A percentile compares a stretch with the other conserved stretches of the same genome.
phyloP scores from a whole-genome alignment of 179 eudicot genomes.

The Drosera spatulata region DNA sequence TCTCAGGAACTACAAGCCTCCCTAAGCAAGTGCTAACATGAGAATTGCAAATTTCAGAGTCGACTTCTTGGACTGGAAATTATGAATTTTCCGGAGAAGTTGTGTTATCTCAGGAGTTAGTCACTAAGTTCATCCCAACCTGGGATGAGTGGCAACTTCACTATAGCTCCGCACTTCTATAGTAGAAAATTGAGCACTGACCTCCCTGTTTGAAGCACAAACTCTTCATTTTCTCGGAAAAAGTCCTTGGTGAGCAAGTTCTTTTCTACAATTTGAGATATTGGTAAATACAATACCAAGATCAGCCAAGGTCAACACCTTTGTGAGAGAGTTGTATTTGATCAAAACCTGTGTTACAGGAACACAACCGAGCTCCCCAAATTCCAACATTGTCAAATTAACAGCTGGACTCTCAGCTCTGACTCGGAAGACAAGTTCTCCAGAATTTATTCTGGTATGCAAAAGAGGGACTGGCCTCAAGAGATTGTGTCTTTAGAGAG shows the following conservation, averaged over 20 bases:
- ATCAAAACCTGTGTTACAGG: slow-evolving; percentile 76
- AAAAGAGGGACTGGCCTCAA: slow-evolving; percentile 19
- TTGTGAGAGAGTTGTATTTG: slow-evolving; percentile 2
- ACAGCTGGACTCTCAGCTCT: slow-evolving; percentile 59
- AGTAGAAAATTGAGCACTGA: slow-evolving; percentile 16
- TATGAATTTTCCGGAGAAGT: too few relatives aligned
- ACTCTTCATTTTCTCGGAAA: slow-evolving; percentile 80
- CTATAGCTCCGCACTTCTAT: not conserved
- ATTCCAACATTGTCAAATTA: slow-evolving; percentile 66
- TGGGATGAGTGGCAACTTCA: too few relatives aligned
- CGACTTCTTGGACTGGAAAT: too few relatives aligned
- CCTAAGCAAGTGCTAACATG: too few relatives aligned
- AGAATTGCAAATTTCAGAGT: too few relatives aligned
- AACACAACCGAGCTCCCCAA: slow-evolving; percentile 79
- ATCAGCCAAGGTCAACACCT: slow-evolving; percentile 4
- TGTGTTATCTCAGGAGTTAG: too few relatives aligned
- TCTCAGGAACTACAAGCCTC: too few relatives aligned
- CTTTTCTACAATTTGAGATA: too few relatives aligned
- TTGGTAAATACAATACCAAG: too few relatives aligned
- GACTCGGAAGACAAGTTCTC: slow-evolving; percentile 68
- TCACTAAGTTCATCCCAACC: too few relatives aligned
- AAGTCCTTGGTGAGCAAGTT: slow-evolving; percentile 38
- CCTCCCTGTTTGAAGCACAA: slow-evolving; percentile 91
- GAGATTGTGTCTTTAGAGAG: slow-evolving; percentile 24
- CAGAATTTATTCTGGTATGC: slow-evolving; percentile 55